phyloP scores from a whole-genome alignment of 495 filamentous ascomycete species.

The Penicillium bialowiezense region DNA sequence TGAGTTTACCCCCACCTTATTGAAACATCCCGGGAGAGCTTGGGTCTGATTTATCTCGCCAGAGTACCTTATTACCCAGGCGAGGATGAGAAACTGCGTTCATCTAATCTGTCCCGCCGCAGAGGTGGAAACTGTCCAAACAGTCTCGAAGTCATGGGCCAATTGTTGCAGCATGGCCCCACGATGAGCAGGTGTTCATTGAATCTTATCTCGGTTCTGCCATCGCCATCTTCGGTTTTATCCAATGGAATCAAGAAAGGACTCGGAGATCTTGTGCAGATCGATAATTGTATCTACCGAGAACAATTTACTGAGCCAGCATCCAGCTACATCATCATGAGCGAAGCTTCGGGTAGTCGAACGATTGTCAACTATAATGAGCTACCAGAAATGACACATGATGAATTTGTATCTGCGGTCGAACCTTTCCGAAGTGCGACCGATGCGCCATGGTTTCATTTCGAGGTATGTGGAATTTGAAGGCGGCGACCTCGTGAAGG shows the following conservation, averaged over 20 bases:
- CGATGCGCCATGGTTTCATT: conserved; percentile 60
- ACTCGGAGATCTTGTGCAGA: conserved; percentile 43
- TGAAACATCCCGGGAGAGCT: background rate
- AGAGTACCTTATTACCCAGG: conserved; percentile 64
- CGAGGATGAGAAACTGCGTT: conserved; percentile 72
- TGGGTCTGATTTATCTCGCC: conserved; percentile 4
- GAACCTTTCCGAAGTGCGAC: conserved; percentile 22
- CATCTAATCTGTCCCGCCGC: conserved; percentile 53
- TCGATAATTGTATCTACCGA: conserved; percentile 58
- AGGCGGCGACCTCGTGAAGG: background rate
- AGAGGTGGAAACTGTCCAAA: conserved; percentile 73
- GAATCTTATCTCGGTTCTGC: conserved; percentile 43
- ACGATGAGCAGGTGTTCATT: conserved; percentile 18
- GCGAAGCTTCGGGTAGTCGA: conserved; percentile 53
- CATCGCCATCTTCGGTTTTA: conserved; percentile 35
- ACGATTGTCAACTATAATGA: conserved; percentile 71
- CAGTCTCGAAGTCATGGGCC: conserved; percentile 64
- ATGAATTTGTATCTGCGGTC: conserved; percentile 50
- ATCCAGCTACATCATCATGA: conserved; percentile 70
- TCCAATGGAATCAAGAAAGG: conserved; percentile 37
- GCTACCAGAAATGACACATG: conserved; percentile 60
- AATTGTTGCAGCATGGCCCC: conserved; percentile 40
- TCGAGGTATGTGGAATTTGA: conserved; percentile 53
- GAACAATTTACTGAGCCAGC: conserved; percentile 54
- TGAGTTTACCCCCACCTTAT: conserved; percentile 34